Percentiles rank a stretch among this genome's conserved stretches.
phyloP scores from a whole-genome alignment of 306 rosid genomes.

The Prosopis cineraria region DNA sequence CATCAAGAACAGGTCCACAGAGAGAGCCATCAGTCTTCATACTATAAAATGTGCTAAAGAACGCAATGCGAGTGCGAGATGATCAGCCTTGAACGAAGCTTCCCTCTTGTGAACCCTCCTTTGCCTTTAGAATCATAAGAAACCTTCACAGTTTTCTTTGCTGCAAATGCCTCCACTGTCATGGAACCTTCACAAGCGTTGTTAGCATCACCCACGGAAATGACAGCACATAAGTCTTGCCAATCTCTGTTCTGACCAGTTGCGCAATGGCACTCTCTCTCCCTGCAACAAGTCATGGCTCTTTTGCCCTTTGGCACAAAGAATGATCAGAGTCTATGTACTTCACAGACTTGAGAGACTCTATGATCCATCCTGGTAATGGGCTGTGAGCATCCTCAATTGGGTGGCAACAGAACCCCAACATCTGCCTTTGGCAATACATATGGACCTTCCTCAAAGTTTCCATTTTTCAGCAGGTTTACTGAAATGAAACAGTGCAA shows the following conservation, averaged over 20 bases:
- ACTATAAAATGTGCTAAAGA: constrained; percentile 63
- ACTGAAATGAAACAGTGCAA: constrained; percentile 39
- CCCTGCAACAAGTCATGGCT: constrained; percentile 75
- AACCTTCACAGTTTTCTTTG: constrained; percentile 45
- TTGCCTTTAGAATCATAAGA: constrained; percentile 59
- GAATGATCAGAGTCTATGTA: constrained; percentile 74
- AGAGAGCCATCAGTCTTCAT: constrained; percentile 71
- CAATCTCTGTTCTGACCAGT: constrained; percentile 45
- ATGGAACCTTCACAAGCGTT: constrained; percentile 66
- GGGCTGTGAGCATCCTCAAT: constrained; percentile 68
- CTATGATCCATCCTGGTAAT: constrained; percentile 88
- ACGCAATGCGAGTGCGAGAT: constrained; percentile 54
- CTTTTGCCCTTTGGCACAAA: constrained; percentile 65
- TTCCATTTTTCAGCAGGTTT: constrained; percentile 70
- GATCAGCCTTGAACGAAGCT: constrained; percentile 58
- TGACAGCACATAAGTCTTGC: constrained; percentile 56
- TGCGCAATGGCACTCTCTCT: constrained; percentile 79
- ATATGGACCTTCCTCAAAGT: constrained; percentile 81
- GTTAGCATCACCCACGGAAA: constrained; percentile 73
- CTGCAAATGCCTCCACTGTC: constrained; percentile 68
- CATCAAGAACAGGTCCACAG: constrained; percentile 80
- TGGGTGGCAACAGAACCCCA: constrained; percentile 81
- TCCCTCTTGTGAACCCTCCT: constrained; percentile 59
- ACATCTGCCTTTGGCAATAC: constrained; percentile 50
- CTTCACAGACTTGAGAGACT: too few relatives aligned